Evolutionary conservation across 169 alveolate species (phyloP).

Genomic region (Haemoproteus tartakovskyi): DNA sequence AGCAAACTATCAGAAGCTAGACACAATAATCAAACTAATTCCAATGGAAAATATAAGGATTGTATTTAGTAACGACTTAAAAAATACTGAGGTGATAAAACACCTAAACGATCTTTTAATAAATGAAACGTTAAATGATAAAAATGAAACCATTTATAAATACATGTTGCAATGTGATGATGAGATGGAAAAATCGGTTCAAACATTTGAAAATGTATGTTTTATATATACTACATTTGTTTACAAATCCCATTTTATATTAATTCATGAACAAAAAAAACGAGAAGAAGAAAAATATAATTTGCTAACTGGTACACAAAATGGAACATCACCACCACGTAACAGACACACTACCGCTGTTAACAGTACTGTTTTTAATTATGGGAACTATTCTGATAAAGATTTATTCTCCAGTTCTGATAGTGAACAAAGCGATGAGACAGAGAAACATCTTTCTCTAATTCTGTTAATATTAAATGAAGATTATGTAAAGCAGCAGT

Average conservation of each 20-base stretch:
- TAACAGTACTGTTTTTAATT: neutral
- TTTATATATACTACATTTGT: conserved; percentile 27
- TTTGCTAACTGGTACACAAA: neutral
- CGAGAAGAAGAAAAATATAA: neutral
- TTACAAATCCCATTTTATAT: conserved; percentile 44
- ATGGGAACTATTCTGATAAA: conserved; percentile 8
- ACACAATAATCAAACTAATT: neutral
- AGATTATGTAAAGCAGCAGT: conserved; percentile 15
- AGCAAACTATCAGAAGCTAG: too few species aligned
- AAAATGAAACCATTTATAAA: conserved; percentile 14
- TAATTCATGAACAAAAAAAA: conserved; percentile 4
- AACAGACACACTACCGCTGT: neutral
- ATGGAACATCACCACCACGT: neutral
- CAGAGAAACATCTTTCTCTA: conserved; percentile 13
- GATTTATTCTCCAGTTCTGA: neutral
- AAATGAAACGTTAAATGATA: conserved; percentile 21
- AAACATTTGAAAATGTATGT: conserved; percentile 19
- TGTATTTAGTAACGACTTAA: conserved; percentile 32
- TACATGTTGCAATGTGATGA: conserved; percentile 14
- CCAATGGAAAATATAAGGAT: conserved; percentile 42
- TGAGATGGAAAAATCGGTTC: neutral
- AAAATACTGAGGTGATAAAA: conserved; percentile 4
- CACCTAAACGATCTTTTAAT: neutral
- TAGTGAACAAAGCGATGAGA: neutral
- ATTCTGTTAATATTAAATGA: conserved; percentile 29